Evolutionary conservation across 768 basidiomycete genomes (phyloP), one percentile per base, ranked within the genome.

Genomic region (Collybia sordida): DNA sequence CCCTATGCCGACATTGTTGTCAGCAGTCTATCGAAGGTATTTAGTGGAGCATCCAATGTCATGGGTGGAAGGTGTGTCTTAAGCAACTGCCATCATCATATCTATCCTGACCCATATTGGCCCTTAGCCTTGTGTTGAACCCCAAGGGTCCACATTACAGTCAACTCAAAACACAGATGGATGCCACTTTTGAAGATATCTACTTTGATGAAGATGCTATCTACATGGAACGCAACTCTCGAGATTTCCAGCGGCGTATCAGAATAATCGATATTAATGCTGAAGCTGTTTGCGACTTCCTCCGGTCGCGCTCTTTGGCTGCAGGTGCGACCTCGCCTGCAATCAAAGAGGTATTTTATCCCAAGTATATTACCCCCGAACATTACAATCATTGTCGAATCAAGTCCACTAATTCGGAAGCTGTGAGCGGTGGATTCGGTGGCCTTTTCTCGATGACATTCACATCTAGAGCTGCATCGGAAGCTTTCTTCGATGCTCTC

Each of bases 221-320:
- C 49, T 96, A 85, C 75, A 90, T 99, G 89, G 96, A 99, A 64
- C 89, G 95, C 57, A 99, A 99, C 70, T 98, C 96, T 15, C 90
- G 96, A 44, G 86, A 97, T 70, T 98, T 96, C 73, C 70, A 77
- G 45, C 74, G 72, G 6, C 90, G 96, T 47, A 79, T 93, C 56
- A 74, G 74, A 48, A 64, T 73, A 46, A 92, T 96, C 67, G 92
- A 98, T 65, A 65, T 67, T 25, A 98, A 96, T 65, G 75, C 95
- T 3, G 85, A 92, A 63, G 80, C 80, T 38, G 73, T 95, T 49
- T 95, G 93, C 66, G 86, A 90, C 47, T 82, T 87, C 64, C 74
- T 99, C 23, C 78, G 74, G 34, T 74, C 81, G 2, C 81, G 79
- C 41, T 86, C 86, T 0, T 47, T 72, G 23, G 68, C 70, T 3